phyloP scores from a whole-genome alignment of 2,329 filamentous ascomycete species.

The Cladophialophora immunda region DNA sequence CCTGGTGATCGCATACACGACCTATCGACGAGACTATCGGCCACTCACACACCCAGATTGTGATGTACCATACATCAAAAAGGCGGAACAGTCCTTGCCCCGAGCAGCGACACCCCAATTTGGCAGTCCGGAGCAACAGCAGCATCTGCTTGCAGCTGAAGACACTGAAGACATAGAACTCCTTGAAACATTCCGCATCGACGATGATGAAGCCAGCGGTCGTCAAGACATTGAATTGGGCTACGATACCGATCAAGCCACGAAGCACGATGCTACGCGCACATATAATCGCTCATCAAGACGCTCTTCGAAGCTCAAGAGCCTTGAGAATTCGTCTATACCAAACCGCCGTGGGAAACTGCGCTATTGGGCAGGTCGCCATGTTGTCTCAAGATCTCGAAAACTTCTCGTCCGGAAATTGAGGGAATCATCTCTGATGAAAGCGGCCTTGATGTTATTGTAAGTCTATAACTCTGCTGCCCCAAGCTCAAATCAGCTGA shows the following conservation, averaged over 20 bases:
- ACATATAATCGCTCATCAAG: conserved; percentile 11
- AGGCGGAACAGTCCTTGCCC: conserved; percentile 16
- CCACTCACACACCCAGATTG: conserved; percentile 58
- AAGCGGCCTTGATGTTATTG: conserved; percentile 20
- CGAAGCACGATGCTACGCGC: conserved; percentile 17
- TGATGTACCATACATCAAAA: conserved; percentile 56
- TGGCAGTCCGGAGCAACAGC: background rate
- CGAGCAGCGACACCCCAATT: background rate
- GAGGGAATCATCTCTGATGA: conserved; percentile 2
- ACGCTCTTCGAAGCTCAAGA: conserved; percentile 15
- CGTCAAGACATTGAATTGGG: conserved; percentile 12
- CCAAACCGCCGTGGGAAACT: conserved; percentile 5
- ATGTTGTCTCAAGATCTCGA: conserved; percentile 16
- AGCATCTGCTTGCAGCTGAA: conserved; percentile 1
- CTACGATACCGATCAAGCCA: background rate
- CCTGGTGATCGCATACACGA: conserved; percentile 62
- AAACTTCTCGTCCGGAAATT: conserved; percentile 4
- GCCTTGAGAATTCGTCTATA: conserved; percentile 9
- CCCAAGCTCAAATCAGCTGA: background rate
- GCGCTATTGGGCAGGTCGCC: background rate
- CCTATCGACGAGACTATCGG: conserved; percentile 69
- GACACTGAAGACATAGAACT: conserved; percentile 14
- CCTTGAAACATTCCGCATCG: conserved; percentile 14
- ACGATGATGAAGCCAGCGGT: conserved; percentile 7
- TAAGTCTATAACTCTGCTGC: conserved; percentile 4